Evolutionary conservation across 192 early-diverging fungal species (phyloP), one percentile per base, ranked within the genome.

Genomic region (Thoreauomyces humboldtii): DNA sequence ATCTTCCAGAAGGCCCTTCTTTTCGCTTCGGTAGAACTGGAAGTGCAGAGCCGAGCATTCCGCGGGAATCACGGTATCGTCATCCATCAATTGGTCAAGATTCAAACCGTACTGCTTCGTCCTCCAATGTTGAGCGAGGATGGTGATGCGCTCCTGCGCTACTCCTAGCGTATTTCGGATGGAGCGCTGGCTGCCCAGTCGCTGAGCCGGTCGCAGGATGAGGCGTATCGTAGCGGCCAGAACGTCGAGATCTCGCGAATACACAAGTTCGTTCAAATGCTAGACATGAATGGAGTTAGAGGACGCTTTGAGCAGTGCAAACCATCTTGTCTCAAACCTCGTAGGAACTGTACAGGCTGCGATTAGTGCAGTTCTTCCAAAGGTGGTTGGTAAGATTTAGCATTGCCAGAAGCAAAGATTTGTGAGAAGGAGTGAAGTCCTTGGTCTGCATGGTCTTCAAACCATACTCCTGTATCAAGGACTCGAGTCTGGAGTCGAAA

Each of bases 321-420:
- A n/a, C n/a, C n/a, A n/a, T n/a, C n/a, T n/a, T 24, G 44, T 2
- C 25, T 14, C 44, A 3, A 74, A 94, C 92, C 79, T 94, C 92
- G 55, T 86, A 92, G 14, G 93, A 96, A 56, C 84, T 91, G 72
- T 97, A 99, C 25, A 97, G 75, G 60, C 90, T 93, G 42, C 97
- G 83, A 67, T 95, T 98, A 43, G 94, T 93, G 64, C 92, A 94
- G 70, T 92, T 92, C 69, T 99, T 95, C 77, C 95, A 87, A 52
- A 99, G 74, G 17, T 88, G 65, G 19, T 86, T 83, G 37, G 91
- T 88, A 46, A 96, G 89, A 38, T 77, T 58, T 51, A 96, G 65
- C 37, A 95, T 84, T 0, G 88, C 81, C 0, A 91, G 64, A 12
- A 82, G 28, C 24, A 89, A 60, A 32, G 55, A 56, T 59, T 87